These are phyloP conservation scores for Coemansia biformis DNA, from an alignment of 192 early-diverging fungal genomes.

Conservation along the genomic window DNA sequence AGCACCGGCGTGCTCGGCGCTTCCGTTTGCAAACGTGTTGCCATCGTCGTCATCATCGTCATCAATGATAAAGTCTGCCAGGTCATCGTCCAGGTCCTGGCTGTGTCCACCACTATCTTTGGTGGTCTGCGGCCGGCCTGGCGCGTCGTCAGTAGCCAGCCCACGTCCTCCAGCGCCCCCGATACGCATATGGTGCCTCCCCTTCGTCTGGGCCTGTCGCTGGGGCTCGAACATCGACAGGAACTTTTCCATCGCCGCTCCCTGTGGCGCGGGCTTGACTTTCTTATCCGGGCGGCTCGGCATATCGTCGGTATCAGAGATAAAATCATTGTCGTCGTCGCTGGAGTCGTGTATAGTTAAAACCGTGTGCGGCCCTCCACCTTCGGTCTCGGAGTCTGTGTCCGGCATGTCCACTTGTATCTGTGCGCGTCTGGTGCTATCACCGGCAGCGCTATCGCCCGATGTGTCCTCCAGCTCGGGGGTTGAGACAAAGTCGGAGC, in stretches of 20 bases:
- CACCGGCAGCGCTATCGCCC: not conserved
- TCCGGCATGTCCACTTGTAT: conserved; percentile 14
- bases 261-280: not conserved
- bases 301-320: conserved; percentile 28
- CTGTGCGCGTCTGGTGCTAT: not conserved
- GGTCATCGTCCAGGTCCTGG: conserved; percentile 28
- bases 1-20: not conserved
- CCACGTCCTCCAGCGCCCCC: not conserved
- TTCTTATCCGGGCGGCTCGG: not conserved
- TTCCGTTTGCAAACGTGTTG: not conserved
- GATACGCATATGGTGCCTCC: not conserved
- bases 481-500: conserved; percentile 1
- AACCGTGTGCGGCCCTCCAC: conserved; percentile 1
- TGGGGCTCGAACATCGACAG: conserved; percentile 19
- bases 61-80: conserved; percentile 45
- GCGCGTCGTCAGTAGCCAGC: no score
- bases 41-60: conserved; percentile 17
- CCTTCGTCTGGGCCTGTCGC: conserved; percentile 15
- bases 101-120: no score
- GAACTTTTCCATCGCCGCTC: conserved; percentile 8
- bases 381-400: conserved; percentile 31
- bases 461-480: not conserved
- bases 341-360: conserved; percentile 39
- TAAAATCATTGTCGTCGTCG: conserved; percentile 33
- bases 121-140: no score